A percentile compares a stretch with the other conserved stretches of the same genome.
Conservation (phyloP, 2,329 filamentous ascomycete genomes). For the Moelleriella libera region DNA sequence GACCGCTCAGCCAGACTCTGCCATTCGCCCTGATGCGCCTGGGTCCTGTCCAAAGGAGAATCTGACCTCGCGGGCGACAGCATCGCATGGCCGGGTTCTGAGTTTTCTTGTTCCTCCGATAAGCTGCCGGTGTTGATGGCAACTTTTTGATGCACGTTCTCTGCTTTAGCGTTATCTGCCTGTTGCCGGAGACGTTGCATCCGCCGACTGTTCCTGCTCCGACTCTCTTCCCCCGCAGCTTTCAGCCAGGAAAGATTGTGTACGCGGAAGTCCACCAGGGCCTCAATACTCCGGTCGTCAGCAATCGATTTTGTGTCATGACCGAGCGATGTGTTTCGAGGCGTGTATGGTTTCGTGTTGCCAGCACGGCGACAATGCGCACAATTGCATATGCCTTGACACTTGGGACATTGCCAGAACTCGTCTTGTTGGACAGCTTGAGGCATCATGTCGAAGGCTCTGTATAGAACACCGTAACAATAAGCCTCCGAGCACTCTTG, state of each 20-base stretch:
- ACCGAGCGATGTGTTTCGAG: constrained; percentile 75
- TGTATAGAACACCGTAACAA: constrained; percentile 86
- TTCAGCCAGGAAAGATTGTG: constrained; percentile 80
- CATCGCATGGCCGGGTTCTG: no score
- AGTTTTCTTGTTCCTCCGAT: no score
- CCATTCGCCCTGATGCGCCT: no score
- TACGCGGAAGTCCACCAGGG: constrained; percentile 76
- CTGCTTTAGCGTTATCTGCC: constrained; percentile 43
- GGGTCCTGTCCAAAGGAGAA: no score
- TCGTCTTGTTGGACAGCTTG: constrained; percentile 66
- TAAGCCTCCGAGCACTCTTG: constrained; percentile 60
- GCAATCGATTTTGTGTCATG: constrained; percentile 85
- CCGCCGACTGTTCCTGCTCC: constrained; percentile 40
- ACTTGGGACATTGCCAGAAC: constrained; percentile 82
- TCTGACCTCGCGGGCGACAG: no score
- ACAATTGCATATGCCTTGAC: constrained; percentile 76
- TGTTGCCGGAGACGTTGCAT: constrained; percentile 43
- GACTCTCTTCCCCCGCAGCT: constrained; percentile 40
- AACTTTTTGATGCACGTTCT: constrained; percentile 18
- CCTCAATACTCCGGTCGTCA: constrained; percentile 81
- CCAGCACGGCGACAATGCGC: constrained; percentile 54
- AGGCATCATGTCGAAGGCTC: constrained; percentile 84
- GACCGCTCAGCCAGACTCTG: no score
- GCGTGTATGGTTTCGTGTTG: constrained; percentile 66
- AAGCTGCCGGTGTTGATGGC: no score